phyloP scores from a whole-genome alignment of 768 basidiomycete genomes.

The Glaciozyma antarctica region DNA sequence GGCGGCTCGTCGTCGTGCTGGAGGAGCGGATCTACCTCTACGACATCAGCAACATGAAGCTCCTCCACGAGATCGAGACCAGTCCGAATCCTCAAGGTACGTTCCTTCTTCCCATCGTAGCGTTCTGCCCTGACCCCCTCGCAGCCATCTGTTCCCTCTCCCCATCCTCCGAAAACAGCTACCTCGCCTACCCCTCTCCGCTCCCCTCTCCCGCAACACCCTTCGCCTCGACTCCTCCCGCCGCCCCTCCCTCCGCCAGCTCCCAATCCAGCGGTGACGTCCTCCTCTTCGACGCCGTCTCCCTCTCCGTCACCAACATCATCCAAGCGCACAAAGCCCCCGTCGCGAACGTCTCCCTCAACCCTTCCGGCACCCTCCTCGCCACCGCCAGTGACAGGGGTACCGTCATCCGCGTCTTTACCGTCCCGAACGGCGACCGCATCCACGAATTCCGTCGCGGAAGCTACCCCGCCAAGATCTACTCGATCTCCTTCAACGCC shows the following conservation, averaged over 20 bases:
- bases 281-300: conserved; percentile 84
- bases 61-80: conserved; percentile 94
- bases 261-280: conserved; percentile 53
- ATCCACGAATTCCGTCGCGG: conserved; percentile 91
- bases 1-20: conserved; percentile 88
- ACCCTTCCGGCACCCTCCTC: conserved; percentile 74
- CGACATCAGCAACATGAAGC: conserved; percentile 96
- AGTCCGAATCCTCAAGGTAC: conserved; percentile 86
- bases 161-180: conserved; percentile 83
- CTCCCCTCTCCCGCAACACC: conserved; percentile 70
- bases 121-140: background rate
- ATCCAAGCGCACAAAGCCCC: conserved; percentile 95
- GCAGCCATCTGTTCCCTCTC: conserved; percentile 88
- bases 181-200: conserved; percentile 91
- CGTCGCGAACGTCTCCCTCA: conserved; percentile 76
- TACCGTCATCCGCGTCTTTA: conserved; percentile 92
- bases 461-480: conserved; percentile 74
- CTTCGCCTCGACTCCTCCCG: conserved; percentile 42
- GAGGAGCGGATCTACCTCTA: conserved; percentile 99
- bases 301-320: conserved; percentile 84
- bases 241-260: conserved; percentile 40
- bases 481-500: conserved; percentile 73
- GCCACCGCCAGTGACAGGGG: conserved; percentile 92
- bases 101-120: conserved; percentile 8
- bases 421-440: conserved; percentile 81